Evolutionary conservation across 805 yeast species (phyloP), one percentile per base, ranked within the genome.

Genomic region (Yarrowia phangngaensis): DNA sequence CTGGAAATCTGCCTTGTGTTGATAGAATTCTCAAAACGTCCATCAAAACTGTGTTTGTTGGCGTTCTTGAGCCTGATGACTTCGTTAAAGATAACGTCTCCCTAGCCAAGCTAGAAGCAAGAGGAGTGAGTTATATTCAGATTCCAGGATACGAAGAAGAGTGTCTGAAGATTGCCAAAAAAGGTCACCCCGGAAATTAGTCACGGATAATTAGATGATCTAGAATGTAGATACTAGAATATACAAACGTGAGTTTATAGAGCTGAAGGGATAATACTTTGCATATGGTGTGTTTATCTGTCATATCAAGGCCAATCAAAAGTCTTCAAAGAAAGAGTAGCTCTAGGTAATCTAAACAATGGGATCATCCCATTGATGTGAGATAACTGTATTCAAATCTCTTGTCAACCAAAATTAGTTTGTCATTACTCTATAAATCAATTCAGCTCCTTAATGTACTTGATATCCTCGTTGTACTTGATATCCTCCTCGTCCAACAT

Each of bases 1-100:
- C 96, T 60, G 97, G 97, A 0, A 89, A 90, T 56, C 58, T 72
- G 45, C 95, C 98, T 0, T 92, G 98, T 65, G 80, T 79, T 2
- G 88, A 88, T 53, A 72, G 97, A 20, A 79, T 92, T 6, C 59
- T 89, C 41, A 71, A 67, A 4, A 63, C 78, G 0, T 70, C 67
- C 1, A 81, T 90, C 53, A 71, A 70, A 15, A 78, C 92, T 0
- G 89, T 89, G 19, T 87, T 83, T 67, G 96, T 90, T 4, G 98
- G 97, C 0, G 92, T 88, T 1, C 61, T 80, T 54, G 98, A 92
- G 64, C 98, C 98, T 0, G 82, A 78, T 24, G 84, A 83, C 0
- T 92, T 92, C 69, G 84, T 92, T n/a, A 72, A 78, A 59, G 74
- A 81, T 51, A 92, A 92, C 60, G 70, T 75, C 4, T 84, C 95